Evolutionary conservation across 2,329 filamentous ascomycete species (phyloP).

Genomic region (Aspergillus hortae): DNA sequence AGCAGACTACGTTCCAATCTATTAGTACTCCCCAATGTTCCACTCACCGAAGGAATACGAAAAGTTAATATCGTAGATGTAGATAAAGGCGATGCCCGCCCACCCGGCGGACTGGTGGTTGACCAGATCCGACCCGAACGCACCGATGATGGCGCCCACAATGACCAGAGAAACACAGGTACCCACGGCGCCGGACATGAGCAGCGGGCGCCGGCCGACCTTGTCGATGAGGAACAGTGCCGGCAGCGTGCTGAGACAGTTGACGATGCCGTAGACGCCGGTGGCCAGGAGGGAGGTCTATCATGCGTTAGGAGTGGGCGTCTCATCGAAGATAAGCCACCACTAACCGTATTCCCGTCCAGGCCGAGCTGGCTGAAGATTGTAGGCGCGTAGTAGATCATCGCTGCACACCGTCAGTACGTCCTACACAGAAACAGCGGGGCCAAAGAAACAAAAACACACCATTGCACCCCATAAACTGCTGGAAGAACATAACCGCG

Average conservation of each 20-base stretch:
- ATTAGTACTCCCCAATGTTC: neutral
- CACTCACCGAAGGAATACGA: constrained; percentile 35
- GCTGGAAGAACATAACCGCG: constrained; percentile 42
- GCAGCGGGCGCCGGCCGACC: constrained; percentile 29
- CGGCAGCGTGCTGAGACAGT: constrained; percentile 33
- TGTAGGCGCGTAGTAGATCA: constrained; percentile 49
- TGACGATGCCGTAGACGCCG: constrained; percentile 38
- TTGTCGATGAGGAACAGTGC: constrained; percentile 35
- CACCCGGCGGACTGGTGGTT: constrained; percentile 31
- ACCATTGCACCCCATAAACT: constrained; percentile 49
- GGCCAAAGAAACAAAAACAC: neutral
- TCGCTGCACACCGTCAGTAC: constrained; percentile 20
- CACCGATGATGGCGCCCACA: constrained; percentile 32
- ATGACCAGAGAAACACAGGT: constrained; percentile 35
- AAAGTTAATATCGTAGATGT: constrained; percentile 37
- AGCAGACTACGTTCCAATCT: too few species aligned
- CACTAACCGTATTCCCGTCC: constrained; percentile 27
- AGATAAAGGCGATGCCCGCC: constrained; percentile 37
- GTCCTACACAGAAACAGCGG: neutral
- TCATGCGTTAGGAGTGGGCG: neutral
- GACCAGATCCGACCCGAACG: constrained; percentile 26
- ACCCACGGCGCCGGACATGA: constrained; percentile 34
- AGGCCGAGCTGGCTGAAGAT: constrained; percentile 47
- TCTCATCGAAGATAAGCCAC: neutral
- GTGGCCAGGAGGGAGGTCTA: constrained; percentile 33